These are phyloP conservation scores for Dictyophora rubrovolvata DNA, from an alignment of 768 basidiomycete species.

Conservation along the genomic window DNA sequence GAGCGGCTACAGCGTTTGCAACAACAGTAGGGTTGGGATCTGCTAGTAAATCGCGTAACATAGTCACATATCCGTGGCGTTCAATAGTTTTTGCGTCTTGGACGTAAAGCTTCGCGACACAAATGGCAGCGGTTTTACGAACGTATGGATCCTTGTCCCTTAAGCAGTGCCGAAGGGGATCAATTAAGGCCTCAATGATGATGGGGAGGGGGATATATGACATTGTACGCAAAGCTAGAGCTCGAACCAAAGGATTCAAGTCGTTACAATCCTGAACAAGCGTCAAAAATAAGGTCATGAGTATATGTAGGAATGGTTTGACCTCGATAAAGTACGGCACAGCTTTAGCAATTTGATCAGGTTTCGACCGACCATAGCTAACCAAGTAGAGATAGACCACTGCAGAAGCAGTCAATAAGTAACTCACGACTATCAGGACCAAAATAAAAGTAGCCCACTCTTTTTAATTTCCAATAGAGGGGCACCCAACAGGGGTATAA, in stretches of 20 bases:
- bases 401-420: conserved; percentile 21
- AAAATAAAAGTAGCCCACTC: conserved; percentile 45
- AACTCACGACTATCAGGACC: not conserved
- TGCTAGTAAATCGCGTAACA: conserved; percentile 83
- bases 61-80: conserved; percentile 81
- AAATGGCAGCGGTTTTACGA: conserved; percentile 95
- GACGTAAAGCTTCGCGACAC: conserved; percentile 90
- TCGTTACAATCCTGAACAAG: conserved; percentile 80
- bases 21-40: conserved; percentile 96
- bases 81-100: conserved; percentile 83
- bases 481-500: conserved; percentile 90
- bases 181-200: conserved; percentile 75
- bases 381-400: conserved; percentile 98
- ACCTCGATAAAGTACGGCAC: conserved; percentile 88
- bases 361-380: conserved; percentile 89
- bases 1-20: conserved; percentile 90
- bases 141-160: conserved; percentile 97
- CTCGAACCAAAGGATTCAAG: conserved; percentile 92
- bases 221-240: conserved; percentile 97
- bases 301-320: conserved; percentile 13
- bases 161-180: conserved; percentile 85
- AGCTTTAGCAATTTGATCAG: conserved; percentile 87
- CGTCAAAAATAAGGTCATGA: conserved; percentile 7
- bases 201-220: conserved; percentile 92
- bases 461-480: conserved; percentile 98